Conservation (phyloP, 192 early-diverging fungal genomes). For the Coemansia sp. region DNA sequence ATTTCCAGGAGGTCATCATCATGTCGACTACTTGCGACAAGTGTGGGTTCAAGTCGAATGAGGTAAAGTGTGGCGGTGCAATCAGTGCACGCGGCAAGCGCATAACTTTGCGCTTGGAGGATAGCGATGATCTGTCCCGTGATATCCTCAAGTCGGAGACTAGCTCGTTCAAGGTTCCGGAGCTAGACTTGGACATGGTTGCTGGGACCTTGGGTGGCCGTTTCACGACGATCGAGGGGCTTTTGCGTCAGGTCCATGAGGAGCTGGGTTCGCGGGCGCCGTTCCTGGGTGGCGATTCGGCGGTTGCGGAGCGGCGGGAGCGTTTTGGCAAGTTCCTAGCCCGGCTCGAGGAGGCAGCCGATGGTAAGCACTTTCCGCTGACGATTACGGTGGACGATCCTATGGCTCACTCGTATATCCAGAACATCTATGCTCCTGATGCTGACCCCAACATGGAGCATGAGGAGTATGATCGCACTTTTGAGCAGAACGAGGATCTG, state of each 20-base stretch:
- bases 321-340: slow-evolving; percentile 65
- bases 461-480: slow-evolving; percentile 78
- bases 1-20: slow-evolving; percentile 94
- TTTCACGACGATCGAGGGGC: slow-evolving; percentile 93
- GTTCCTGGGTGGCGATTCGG: slow-evolving; percentile 71
- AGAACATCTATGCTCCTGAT: slow-evolving; percentile 93
- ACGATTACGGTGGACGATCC: slow-evolving; percentile 89
- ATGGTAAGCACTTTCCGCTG: slow-evolving; percentile 51
- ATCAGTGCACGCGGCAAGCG: slow-evolving; percentile 70
- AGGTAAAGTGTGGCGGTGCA: slow-evolving; percentile 91
- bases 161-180: slow-evolving; percentile 83
- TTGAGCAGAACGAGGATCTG: slow-evolving; percentile 80
- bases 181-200: slow-evolving; percentile 79
- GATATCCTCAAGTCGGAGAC: slow-evolving; percentile 96
- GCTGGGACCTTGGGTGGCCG: slow-evolving; percentile 88
- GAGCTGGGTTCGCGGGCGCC: slow-evolving; percentile 65
- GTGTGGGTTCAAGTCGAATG: slow-evolving; percentile 94
- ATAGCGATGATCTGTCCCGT: slow-evolving; percentile 80
- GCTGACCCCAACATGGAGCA: slow-evolving; percentile 89
- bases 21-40: slow-evolving; percentile 88
- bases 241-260: slow-evolving; percentile 81
- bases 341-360: slow-evolving; percentile 61
- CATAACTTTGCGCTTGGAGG: slow-evolving; percentile 77
- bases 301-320: slow-evolving; percentile 43
- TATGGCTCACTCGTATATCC: slow-evolving; percentile 80